Conservation (phyloP, 176 grass and related monocot species). For the Zea luxurians region DNA sequence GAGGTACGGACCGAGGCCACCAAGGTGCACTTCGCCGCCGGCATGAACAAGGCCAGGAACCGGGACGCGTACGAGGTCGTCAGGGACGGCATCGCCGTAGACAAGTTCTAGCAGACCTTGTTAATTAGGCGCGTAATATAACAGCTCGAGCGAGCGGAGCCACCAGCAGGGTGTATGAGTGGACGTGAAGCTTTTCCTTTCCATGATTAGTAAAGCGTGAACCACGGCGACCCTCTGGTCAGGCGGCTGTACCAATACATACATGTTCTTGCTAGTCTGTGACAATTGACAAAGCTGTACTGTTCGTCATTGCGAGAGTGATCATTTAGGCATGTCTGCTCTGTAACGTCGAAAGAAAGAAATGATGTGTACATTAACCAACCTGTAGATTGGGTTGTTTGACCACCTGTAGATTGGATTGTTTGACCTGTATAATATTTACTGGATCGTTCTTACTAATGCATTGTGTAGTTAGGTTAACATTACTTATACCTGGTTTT, state of each 20-base stretch:
- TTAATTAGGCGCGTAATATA: neutral
- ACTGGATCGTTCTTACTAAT: too few species aligned
- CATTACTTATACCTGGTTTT: too few species aligned
- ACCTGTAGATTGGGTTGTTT: neutral
- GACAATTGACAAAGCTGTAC: neutral
- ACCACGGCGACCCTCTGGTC: neutral
- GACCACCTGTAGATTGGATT: too few species aligned
- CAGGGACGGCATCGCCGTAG: constrained; percentile 58
- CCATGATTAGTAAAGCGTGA: neutral
- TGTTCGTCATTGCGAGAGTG: neutral
- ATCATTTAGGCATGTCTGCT: neutral
- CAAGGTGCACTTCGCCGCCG: constrained; percentile 67
- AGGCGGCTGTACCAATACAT: neutral
- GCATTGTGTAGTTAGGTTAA: too few species aligned
- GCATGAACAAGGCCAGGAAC: constrained; percentile 66
- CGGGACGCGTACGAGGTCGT: constrained; percentile 77
- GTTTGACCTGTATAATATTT: too few species aligned
- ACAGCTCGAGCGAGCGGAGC: too few species aligned
- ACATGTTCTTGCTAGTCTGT: neutral
- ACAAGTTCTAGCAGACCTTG: constrained; percentile 64
- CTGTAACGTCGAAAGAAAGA: neutral
- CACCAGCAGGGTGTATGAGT: neutral
- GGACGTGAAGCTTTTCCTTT: neutral
- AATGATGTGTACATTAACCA: neutral
- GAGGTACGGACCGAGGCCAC: constrained; percentile 53